These are phyloP conservation scores for Corylus avellana DNA, from an alignment of 306 rosid genomes.

Conservation along the genomic window DNA sequence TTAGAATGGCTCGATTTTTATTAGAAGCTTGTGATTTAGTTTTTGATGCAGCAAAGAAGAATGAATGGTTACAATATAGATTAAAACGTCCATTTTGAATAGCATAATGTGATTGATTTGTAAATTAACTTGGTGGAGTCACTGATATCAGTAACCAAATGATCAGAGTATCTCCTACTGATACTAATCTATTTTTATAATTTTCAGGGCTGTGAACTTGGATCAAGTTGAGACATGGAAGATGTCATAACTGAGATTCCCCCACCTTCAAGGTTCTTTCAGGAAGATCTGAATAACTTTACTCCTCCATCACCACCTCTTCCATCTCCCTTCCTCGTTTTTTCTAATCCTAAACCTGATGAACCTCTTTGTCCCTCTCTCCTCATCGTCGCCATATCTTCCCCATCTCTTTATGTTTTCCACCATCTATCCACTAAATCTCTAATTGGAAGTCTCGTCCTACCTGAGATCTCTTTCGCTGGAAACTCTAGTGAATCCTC, in stretches of 20 bases:
- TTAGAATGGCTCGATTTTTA: too few relatives aligned
- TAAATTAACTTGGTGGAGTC: neutral
- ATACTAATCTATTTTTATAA: neutral
- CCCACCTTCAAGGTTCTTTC: constrained; percentile 75
- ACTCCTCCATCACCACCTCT: constrained; percentile 53
- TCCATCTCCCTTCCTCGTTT: constrained; percentile 68
- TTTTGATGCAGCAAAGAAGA: neutral
- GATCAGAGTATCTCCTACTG: neutral
- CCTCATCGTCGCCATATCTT: constrained; percentile 65
- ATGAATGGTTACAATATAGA: neutral
- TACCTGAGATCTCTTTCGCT: constrained; percentile 58
- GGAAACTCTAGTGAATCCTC: constrained; percentile 52
- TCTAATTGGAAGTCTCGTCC: constrained; percentile 62
- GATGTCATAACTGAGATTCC: constrained; percentile 80
- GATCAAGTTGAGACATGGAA: constrained; percentile 50
- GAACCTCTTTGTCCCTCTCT: constrained; percentile 64
- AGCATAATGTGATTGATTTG: neutral
- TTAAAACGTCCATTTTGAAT: neutral
- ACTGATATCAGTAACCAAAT: neutral
- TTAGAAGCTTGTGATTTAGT: neutral
- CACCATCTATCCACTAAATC: constrained; percentile 36
- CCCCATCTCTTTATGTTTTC: constrained; percentile 63
- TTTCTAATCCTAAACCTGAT: constrained; percentile 31
- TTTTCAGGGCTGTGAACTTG: neutral
- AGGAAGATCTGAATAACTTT: constrained; percentile 83